These are phyloP conservation scores for Heterobasidion irregulare DNA, from an alignment of 1,284 basidiomycete species.

Conservation along the genomic window DNA sequence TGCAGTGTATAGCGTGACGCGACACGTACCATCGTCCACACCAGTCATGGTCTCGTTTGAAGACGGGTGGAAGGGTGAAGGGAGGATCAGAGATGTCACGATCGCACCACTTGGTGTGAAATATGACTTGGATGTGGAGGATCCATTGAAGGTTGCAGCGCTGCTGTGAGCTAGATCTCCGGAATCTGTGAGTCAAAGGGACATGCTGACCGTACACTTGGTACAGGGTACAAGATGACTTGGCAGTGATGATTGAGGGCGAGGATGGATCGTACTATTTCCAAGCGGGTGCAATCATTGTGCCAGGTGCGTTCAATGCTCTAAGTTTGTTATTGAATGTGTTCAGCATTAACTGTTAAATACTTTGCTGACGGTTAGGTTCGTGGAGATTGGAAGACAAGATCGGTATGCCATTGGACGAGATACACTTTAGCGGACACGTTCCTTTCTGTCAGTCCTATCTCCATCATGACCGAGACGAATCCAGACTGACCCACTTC, in stretches of 20 bases:
- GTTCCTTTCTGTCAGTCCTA: constrained; percentile 59
- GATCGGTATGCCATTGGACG: constrained; percentile 62
- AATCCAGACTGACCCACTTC: neutral
- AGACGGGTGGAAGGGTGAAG: constrained; percentile 42
- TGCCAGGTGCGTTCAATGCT: constrained; percentile 35
- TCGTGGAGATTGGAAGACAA: constrained; percentile 76
- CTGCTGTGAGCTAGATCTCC: constrained; percentile 34
- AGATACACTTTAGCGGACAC: constrained; percentile 62
- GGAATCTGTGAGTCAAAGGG: neutral
- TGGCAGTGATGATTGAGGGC: constrained; percentile 75
- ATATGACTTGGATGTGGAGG: constrained; percentile 44
- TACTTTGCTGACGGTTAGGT: constrained; percentile 28
- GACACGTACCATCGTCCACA: constrained; percentile 21
- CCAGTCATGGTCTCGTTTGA: constrained; percentile 8
- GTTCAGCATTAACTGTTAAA: too few relatives aligned
- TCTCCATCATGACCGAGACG: neutral
- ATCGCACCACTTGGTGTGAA: constrained; percentile 41
- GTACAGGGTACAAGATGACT: constrained; percentile 57
- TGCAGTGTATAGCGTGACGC: constrained; percentile 40
- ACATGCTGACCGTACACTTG: too few relatives aligned
- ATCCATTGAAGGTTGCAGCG: constrained; percentile 54
- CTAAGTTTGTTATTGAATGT: neutral
- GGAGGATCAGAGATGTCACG: constrained; percentile 44
- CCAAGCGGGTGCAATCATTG: constrained; percentile 58
- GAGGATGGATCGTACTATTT: constrained; percentile 59